Evolutionary conservation across 2,329 filamentous ascomycete genomes (phyloP).

Genomic region (Aureobasidium sp.): DNA sequence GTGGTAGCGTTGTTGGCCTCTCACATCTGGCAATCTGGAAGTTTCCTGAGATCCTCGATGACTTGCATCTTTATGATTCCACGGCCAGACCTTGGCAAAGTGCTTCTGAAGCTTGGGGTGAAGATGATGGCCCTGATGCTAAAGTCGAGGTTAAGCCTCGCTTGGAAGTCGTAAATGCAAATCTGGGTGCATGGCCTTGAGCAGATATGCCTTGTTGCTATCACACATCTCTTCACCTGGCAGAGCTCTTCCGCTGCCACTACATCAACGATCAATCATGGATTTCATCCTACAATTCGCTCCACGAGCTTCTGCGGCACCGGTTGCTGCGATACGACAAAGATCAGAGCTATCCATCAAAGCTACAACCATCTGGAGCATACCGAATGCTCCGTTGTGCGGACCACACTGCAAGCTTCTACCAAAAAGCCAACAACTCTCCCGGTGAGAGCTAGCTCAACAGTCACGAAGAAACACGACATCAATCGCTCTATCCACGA

Average conservation of each 20-base stretch:
- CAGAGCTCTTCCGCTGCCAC: background rate
- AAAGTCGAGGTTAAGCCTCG: slow-evolving; percentile 1
- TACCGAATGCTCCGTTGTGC: too few relatives aligned
- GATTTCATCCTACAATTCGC: background rate
- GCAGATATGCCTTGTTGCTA: background rate
- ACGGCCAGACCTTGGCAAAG: background rate
- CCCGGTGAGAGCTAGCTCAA: too few relatives aligned
- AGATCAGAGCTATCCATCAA: background rate
- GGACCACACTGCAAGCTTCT: background rate
- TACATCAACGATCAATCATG: background rate
- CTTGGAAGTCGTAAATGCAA: background rate
- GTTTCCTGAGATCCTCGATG: background rate
- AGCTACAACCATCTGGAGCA: background rate
- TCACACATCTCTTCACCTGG: too few relatives aligned
- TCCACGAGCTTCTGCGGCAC: background rate
- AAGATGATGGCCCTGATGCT: background rate
- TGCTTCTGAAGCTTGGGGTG: background rate
- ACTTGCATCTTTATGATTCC: background rate
- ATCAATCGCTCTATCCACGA: background rate
- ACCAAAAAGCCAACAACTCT: background rate
- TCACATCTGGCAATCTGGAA: slow-evolving; percentile 5
- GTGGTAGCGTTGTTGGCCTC: background rate
- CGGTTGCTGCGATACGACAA: background rate
- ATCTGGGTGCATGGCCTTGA: background rate
- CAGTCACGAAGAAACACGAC: background rate